Evolutionary conservation across 2,329 filamentous ascomycete genomes (phyloP).

Genomic region (Neoscytalidium dimidiatum): DNA sequence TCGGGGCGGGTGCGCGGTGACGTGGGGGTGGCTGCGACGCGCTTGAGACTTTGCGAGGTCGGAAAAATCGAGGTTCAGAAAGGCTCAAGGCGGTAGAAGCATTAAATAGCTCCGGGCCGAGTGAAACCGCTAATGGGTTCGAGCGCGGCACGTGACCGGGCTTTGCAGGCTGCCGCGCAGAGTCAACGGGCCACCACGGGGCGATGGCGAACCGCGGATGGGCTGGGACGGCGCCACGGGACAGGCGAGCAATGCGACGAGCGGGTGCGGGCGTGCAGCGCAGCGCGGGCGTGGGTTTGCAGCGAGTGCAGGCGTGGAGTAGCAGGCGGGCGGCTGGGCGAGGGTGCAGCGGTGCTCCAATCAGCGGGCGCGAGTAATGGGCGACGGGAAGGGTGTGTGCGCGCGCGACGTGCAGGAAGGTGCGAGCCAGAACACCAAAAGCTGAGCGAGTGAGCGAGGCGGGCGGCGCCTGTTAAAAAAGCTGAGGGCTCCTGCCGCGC

Average conservation of each 20-base stretch:
- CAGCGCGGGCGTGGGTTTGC: not conserved
- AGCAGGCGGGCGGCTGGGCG: not conserved
- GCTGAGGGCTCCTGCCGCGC: conserved; percentile 15
- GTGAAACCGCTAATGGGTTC: conserved; percentile 14
- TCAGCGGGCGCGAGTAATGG: conserved; percentile 15
- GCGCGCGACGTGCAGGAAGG: conserved; percentile 16
- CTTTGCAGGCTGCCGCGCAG: not conserved
- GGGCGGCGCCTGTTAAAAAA: conserved; percentile 11
- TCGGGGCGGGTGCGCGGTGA: conserved; percentile 15
- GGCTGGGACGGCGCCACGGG: not conserved
- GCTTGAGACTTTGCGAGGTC: conserved; percentile 21
- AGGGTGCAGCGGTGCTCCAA: conserved; percentile 3
- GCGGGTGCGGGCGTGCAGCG: not conserved
- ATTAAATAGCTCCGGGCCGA: conserved; percentile 20
- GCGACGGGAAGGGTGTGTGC: conserved; percentile 15
- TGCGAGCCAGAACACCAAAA: conserved; percentile 18
- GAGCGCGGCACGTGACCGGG: conserved; percentile 14
- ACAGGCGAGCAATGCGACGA: not conserved
- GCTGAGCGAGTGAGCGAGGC: conserved; percentile 1
- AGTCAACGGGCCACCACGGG: not conserved
- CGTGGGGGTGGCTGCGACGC: conserved; percentile 19
- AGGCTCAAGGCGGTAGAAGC: conserved; percentile 15
- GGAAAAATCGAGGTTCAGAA: conserved; percentile 21
- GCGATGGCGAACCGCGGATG: conserved; percentile 4
- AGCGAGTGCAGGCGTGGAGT: conserved; percentile 1